Evolutionary conservation across 2,329 filamentous ascomycete species (phyloP).

Genomic region (Sporothrix sp.): DNA sequence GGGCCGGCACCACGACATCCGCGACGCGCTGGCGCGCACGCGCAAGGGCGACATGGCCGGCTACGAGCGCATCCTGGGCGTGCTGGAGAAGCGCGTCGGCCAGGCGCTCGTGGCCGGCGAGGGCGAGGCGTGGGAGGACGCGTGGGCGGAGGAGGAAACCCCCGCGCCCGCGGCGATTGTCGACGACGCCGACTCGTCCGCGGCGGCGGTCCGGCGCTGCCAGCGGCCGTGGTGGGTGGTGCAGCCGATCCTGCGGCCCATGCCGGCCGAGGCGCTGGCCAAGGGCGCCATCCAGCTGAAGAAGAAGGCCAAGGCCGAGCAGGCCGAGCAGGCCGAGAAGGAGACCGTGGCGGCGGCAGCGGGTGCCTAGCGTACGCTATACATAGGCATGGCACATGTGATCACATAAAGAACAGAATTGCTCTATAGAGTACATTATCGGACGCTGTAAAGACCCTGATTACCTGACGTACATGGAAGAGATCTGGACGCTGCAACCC

Average conservation of each 20-base stretch:
- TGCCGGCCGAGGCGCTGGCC: slow-evolving; percentile 78
- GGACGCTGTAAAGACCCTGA: not conserved
- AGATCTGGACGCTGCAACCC: too few relatives aligned
- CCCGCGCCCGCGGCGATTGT: slow-evolving; percentile 18
- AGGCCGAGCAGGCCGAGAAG: not conserved
- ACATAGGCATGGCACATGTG: too few relatives aligned
- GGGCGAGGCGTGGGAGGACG: slow-evolving; percentile 38
- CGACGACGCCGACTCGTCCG: slow-evolving; percentile 45
- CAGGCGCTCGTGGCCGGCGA: slow-evolving; percentile 61
- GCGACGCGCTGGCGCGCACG: slow-evolving; percentile 68
- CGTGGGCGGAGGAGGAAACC: slow-evolving; percentile 20
- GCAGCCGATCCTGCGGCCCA: slow-evolving; percentile 74
- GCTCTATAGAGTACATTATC: too few relatives aligned
- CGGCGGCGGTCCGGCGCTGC: slow-evolving; percentile 60
- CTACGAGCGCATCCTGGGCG: slow-evolving; percentile 64
- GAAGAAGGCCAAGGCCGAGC: slow-evolving; percentile 49
- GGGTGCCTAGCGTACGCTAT: not conserved
- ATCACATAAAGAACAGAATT: too few relatives aligned
- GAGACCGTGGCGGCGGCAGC: not conserved
- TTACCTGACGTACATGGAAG: too few relatives aligned
- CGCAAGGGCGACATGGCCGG: slow-evolving; percentile 61
- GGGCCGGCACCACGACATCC: slow-evolving; percentile 66
- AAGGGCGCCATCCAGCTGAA: slow-evolving; percentile 67
- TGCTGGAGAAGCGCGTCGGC: slow-evolving; percentile 68
- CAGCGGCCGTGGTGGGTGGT: slow-evolving; percentile 82